Conservation (phyloP, 2,329 filamentous ascomycete genomes). For the Pseudohalonectria lignicola region DNA sequence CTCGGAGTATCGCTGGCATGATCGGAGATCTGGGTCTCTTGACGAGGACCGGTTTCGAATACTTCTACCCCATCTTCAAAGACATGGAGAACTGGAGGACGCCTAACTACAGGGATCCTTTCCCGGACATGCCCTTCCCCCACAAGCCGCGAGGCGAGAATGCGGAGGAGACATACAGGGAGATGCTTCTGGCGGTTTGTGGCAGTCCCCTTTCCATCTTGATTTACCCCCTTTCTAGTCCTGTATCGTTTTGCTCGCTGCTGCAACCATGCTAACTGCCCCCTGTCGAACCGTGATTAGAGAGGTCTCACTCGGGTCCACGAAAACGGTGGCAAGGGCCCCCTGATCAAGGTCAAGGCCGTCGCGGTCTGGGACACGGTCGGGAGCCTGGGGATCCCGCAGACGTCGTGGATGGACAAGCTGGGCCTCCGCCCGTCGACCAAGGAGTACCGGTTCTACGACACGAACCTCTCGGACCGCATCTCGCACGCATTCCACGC, state of each 20-base stretch:
- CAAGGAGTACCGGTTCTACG: conserved; percentile 39
- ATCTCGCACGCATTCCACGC: conserved; percentile 50
- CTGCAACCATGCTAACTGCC: too few relatives aligned
- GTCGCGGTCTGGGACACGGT: conserved; percentile 33
- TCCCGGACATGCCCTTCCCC: conserved; percentile 32
- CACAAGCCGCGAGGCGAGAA: conserved; percentile 34
- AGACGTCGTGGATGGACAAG: conserved; percentile 31
- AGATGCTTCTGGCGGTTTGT: conserved; percentile 28
- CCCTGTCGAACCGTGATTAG: too few relatives aligned
- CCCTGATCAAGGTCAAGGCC: conserved; percentile 34
- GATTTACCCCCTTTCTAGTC: too few relatives aligned
- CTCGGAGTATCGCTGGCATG: conserved; percentile 43
- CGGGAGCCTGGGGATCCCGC: conserved; percentile 34
- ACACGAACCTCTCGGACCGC: conserved; percentile 38
- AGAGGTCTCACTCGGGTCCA: conserved; percentile 27
- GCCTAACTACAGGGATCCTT: conserved; percentile 30
- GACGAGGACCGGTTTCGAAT: conserved; percentile 39
- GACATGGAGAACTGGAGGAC: conserved; percentile 44
- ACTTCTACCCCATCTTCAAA: conserved; percentile 44
- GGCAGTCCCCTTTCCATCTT: too few relatives aligned
- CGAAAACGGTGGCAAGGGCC: conserved; percentile 22
- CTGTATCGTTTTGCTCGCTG: too few relatives aligned
- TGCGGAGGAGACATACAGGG: conserved; percentile 30
- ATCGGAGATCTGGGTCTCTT: conserved; percentile 38
- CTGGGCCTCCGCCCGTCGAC: conserved; percentile 33